These are phyloP conservation scores for Thymus quinquecostatus DNA, from an alignment of 257 asterid genomes.

Conservation along the genomic window DNA sequence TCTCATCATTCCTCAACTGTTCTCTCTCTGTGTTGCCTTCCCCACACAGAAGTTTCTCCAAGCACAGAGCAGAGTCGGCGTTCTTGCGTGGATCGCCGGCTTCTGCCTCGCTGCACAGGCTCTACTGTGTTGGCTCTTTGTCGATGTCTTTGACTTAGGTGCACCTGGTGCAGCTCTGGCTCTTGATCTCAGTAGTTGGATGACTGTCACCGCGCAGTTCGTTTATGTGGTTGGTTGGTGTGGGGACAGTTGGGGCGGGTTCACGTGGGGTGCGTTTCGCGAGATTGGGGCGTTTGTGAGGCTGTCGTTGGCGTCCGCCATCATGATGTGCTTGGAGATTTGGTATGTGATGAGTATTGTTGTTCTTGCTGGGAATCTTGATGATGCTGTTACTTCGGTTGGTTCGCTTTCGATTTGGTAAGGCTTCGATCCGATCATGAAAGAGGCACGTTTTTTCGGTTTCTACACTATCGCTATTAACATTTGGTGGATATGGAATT, in stretches of 20 bases:
- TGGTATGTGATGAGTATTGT: conserved; percentile 91
- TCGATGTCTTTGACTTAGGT: conserved; percentile 58
- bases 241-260: conserved; percentile 84
- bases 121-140: conserved; percentile 63
- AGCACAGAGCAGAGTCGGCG: conserved; percentile 78
- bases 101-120: conserved; percentile 46
- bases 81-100: conserved; percentile 63
- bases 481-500: neutral
- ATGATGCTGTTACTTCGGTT: conserved; percentile 69
- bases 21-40: conserved; percentile 58
- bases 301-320: conserved; percentile 84
- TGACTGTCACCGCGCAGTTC: conserved; percentile 53
- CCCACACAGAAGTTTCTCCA: conserved; percentile 83
- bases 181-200: conserved; percentile 64
- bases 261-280: conserved; percentile 58
- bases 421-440: conserved; percentile 25
- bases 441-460: too few relatives aligned
- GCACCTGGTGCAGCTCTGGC: conserved; percentile 71
- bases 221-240: conserved; percentile 81
- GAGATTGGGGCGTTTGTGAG: conserved; percentile 85
- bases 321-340: conserved; percentile 82
- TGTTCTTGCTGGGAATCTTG: conserved; percentile 75
- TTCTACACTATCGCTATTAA: too few relatives aligned
- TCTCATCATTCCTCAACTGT: conserved; percentile 64
- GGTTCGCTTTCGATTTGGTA: conserved; percentile 89